Conservation (phyloP, 148 eudicot species). For the Diospyros kaki region DNA sequence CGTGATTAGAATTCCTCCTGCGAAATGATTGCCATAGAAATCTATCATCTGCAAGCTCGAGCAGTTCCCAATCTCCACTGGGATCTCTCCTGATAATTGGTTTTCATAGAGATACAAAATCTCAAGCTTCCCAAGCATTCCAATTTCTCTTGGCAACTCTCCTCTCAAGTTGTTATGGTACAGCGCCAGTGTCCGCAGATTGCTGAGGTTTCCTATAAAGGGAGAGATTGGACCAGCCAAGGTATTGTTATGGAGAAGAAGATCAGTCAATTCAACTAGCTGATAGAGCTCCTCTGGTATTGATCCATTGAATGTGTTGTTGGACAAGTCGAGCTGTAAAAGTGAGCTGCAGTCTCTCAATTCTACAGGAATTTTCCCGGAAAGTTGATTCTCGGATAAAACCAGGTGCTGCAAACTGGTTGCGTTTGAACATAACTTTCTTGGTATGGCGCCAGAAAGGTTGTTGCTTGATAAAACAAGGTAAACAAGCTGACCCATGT, state of each 20-base stretch:
- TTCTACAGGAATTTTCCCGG: slow-evolving; percentile 64
- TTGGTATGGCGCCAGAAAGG: slow-evolving; percentile 62
- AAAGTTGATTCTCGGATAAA: slow-evolving; percentile 52
- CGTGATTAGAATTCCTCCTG: slow-evolving; percentile 55
- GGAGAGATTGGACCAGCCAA: slow-evolving; percentile 64
- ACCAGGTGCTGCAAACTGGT: slow-evolving; percentile 56
- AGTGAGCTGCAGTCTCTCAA: slow-evolving; percentile 48
- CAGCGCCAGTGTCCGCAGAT: slow-evolving; percentile 60
- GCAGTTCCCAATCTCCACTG: slow-evolving; percentile 86
- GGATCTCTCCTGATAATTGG: slow-evolving; percentile 76
- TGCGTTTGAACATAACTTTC: slow-evolving; percentile 54
- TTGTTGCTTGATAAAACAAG: slow-evolving; percentile 56
- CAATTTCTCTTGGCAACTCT: slow-evolving; percentile 67
- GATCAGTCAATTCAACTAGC: slow-evolving; percentile 61
- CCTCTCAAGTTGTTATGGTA: slow-evolving; percentile 62
- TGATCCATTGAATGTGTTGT: slow-evolving; percentile 71
- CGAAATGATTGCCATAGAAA: slow-evolving; percentile 77
- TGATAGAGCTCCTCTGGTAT: slow-evolving; percentile 59
- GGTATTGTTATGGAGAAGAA: slow-evolving; percentile 72
- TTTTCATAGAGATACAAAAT: slow-evolving; percentile 68
- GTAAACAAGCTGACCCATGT: slow-evolving; percentile 52
- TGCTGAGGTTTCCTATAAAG: slow-evolving; percentile 55
- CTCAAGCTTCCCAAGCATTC: slow-evolving; percentile 53
- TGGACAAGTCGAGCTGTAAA: slow-evolving; percentile 77
- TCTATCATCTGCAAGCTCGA: slow-evolving; percentile 85